phyloP scores from a whole-genome alignment of 2,329 filamentous ascomycete species.

The Nemania bipapillata region DNA sequence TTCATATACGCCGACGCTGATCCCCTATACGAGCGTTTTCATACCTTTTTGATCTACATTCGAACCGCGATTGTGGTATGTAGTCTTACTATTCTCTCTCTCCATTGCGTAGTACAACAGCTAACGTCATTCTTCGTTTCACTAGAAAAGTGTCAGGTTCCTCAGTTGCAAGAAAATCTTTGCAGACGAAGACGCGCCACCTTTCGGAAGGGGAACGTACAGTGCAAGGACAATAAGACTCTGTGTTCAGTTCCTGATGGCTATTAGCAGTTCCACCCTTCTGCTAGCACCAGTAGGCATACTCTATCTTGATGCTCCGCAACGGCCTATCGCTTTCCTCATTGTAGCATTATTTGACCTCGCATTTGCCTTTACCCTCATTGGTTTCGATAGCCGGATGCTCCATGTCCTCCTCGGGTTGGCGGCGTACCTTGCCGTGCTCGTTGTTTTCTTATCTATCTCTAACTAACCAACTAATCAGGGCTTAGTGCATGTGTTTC shows the following conservation, averaged over 20 bases:
- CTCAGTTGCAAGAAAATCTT: slow-evolving; percentile 6
- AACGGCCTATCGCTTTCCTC: not conserved
- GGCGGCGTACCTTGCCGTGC: slow-evolving; percentile 20
- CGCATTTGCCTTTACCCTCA: slow-evolving; percentile 5
- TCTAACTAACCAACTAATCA: not conserved
- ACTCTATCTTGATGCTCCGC: not conserved
- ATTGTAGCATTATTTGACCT: slow-evolving; percentile 13
- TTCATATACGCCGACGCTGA: slow-evolving; percentile 25
- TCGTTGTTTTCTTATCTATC: slow-evolving; percentile 13
- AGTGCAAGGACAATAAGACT: not conserved
- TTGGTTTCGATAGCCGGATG: slow-evolving; percentile 16
- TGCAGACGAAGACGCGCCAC: not conserved
- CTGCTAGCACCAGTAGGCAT: slow-evolving; percentile 16
- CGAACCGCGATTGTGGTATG: slow-evolving; percentile 9
- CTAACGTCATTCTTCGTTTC: not conserved
- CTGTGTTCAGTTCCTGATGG: slow-evolving; percentile 7
- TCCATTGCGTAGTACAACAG: not conserved
- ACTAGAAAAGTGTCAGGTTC: slow-evolving; percentile 3
- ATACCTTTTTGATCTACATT: slow-evolving; percentile 3
- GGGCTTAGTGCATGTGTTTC: too few species aligned
- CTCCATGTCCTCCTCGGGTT: slow-evolving; percentile 15
- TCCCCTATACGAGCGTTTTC: slow-evolving; percentile 19
- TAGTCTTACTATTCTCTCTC: not conserved
- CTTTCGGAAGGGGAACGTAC: slow-evolving; percentile 8
- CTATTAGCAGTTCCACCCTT: not conserved